Base-by-base conservation (phyloP, 2,329 filamentous ascomycete genomes). In the Fusarium irregulare region DNA sequence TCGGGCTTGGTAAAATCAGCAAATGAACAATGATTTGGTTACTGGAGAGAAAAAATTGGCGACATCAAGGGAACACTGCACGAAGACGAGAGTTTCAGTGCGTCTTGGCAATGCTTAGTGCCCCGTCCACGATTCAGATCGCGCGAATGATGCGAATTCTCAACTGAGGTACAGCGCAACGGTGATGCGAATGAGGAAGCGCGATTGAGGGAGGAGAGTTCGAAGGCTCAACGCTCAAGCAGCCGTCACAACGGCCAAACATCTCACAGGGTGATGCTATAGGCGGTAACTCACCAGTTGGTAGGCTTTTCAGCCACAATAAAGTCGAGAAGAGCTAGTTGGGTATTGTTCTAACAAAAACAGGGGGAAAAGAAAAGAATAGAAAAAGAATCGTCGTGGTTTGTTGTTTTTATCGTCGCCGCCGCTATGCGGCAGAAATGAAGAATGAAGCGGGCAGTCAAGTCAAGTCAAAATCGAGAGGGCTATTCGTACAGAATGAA, bases 1-100 rank as follows among this genome's bases (percentile, higher is more conserved):
- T 62, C 60, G 51, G 73, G 68, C 73, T 76, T 64, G 41, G 56
- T 66, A 60, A 66, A 59, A 73, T 73, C 62, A 78, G 72, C 50
- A 64, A 62, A 62, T 46, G 40, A 20, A 41, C 47, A 56, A 65
- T 41, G 30, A 40, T 56, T 49, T 53, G 46, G 71, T 56, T 56
- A 23, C 40, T 60, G 37, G 32, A 56, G 41, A 21, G n/a, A 51
- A 51, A 51, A 51, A 32, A 47, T 48, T 64, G 63, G 46, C 51
- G 41, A 60, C 21, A 47, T 62, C 42, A 47, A 60, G 58, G 41
- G 23, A 51, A 41, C 9, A 37, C 18, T 16, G 49, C 18, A 41
- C 32, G 44, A 18, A 47, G 53, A 53, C 44, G 56, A 56, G 48
- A 68, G 44, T 66, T 71, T 41, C 37, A 50, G 46, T 9, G 49